These are phyloP conservation scores for Globisporangium echinulatum DNA, from an alignment of 352 stramenopile genomes.

Conservation along the genomic window DNA sequence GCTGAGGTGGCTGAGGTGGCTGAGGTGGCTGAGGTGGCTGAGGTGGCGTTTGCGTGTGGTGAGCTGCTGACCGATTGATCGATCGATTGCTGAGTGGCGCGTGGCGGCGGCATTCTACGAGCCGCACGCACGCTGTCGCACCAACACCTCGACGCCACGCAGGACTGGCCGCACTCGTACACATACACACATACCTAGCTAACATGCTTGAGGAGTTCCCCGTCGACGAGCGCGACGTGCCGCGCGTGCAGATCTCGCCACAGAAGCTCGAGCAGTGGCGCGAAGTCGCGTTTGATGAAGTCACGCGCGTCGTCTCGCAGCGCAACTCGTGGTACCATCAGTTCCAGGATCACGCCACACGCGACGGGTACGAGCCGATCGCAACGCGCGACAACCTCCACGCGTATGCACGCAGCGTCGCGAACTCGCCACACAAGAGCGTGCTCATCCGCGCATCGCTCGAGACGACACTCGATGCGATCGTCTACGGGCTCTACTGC, in stretches of 20 bases:
- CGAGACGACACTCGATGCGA: constrained; percentile 37
- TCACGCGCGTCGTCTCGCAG: constrained; percentile 18
- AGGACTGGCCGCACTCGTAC: too few species aligned
- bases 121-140: too few species aligned
- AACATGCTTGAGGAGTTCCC: constrained; percentile 14
- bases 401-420: constrained; percentile 21
- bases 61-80: neutral
- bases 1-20: neutral
- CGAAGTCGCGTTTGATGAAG: constrained; percentile 19
- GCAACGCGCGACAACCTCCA: constrained; percentile 24
- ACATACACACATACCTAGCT: too few species aligned
- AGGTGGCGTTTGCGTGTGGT: neutral
- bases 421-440: constrained; percentile 18
- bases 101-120: too few species aligned
- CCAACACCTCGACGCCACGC: too few species aligned
- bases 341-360: constrained; percentile 19
- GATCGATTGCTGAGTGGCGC: too few species aligned
- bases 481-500: constrained; percentile 31
- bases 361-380: constrained; percentile 29
- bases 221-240: constrained; percentile 14
- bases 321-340: constrained; percentile 27
- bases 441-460: constrained; percentile 24
- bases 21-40: neutral
- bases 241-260: constrained; percentile 20
- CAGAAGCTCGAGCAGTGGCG: constrained; percentile 23